phyloP scores from a whole-genome alignment of 2,329 filamentous ascomycete species.

The Epichloe hybrida region DNA sequence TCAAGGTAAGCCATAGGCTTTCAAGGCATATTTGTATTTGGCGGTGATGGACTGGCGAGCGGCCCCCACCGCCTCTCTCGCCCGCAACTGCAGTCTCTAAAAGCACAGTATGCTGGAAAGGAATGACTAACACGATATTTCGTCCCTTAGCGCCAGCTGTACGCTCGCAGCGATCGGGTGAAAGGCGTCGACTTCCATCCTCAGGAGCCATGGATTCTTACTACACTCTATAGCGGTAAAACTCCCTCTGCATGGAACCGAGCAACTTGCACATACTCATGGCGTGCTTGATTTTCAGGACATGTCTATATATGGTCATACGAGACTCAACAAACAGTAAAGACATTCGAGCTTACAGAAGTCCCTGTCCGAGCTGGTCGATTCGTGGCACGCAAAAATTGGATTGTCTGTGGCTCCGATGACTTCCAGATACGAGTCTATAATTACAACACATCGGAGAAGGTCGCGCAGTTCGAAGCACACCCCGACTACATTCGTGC shows the following conservation, averaged over 20 bases:
- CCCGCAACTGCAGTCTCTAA: not conserved
- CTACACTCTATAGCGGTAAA: constrained; percentile 84
- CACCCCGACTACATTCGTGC: constrained; percentile 98
- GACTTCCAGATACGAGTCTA: constrained; percentile 81
- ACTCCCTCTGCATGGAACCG: not conserved
- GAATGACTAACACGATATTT: not conserved
- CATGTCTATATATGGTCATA: constrained; percentile 99
- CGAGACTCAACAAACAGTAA: constrained; percentile 91
- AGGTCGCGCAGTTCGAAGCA: constrained; percentile 92
- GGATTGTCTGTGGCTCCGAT: constrained; percentile 93
- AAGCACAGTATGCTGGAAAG: not conserved
- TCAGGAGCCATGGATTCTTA: constrained; percentile 91
- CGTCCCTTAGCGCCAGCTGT: constrained; percentile 27
- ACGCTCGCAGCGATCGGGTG: constrained; percentile 82
- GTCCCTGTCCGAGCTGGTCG: constrained; percentile 93
- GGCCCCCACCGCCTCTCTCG: constrained; percentile 5
- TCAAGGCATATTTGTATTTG: not conserved
- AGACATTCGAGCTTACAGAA: constrained; percentile 97
- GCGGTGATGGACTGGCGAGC: not conserved
- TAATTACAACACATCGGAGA: constrained; percentile 99
- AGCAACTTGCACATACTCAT: not conserved
- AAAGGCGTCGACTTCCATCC: constrained; percentile 97
- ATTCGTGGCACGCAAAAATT: constrained; percentile 96
- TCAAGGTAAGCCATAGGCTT: constrained; percentile 21
- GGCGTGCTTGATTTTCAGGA: constrained; percentile 34